Evolutionary conservation across 2,329 filamentous ascomycete genomes (phyloP), one percentile per base, ranked within the genome.

Genomic region (Colletotrichum destructivum): DNA sequence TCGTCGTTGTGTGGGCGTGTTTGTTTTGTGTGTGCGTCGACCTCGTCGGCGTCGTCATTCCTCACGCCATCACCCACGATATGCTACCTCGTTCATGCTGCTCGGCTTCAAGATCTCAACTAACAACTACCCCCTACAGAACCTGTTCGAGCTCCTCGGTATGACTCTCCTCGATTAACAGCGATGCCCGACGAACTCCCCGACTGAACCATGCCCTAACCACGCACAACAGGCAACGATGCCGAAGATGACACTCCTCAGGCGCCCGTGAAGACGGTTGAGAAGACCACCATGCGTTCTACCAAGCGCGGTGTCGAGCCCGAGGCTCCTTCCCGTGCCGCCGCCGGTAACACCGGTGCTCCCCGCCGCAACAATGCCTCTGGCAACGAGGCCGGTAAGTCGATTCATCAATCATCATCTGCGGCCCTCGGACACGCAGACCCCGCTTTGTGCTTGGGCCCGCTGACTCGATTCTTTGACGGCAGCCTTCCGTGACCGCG

Each of bases 81-180:
- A 55, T 60, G 38, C 51, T 40, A n/a, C 62, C 61, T 44, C 46
- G 15, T 42, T 42, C 51, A 26, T 31, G 21, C 57, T 57, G 23
- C 46, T 21, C 31, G 16, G 16, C 44, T 18, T 38, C 2, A 31
- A 18, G 56, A 13, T n/a, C 18, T 42, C 13, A 21, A 61, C 69
- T 72, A 13, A 72, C 59, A 69, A 71, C 42, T 3, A 11, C 26
- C 42, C 56, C 40, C 49, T 15, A 23, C 51, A 98, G 96, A 99
- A 99, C 90, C 92, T 94, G 82, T 98, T 94, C 90, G 96, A 96
- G 90, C 92, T 97, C 88, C 94, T 99, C 90, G 96, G 96, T 98
- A 97, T 81, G 85, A 46, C 81, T 77, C 74, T 74, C 75, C 74
- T 62, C 75, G 73, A 75, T 73, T 67, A 69, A 72, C 31, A 35